These are phyloP conservation scores for Aphanoascus verrucosus DNA, from an alignment of 2,329 filamentous ascomycete species.

Conservation along the genomic window DNA sequence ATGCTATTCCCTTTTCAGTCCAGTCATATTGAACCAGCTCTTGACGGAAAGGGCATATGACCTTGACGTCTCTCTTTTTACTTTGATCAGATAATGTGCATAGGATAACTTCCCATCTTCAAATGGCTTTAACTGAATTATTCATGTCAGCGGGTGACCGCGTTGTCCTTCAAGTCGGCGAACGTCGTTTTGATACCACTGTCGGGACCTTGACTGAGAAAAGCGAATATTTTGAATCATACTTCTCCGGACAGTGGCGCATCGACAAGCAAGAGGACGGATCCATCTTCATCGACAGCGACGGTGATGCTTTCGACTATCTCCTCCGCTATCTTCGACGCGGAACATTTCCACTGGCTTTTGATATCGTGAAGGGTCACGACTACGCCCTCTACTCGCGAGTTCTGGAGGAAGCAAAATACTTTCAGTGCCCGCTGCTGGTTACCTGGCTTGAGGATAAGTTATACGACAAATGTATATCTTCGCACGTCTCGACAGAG, in stretches of 20 bases:
- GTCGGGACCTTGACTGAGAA: constrained; percentile 5
- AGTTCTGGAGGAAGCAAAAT: constrained; percentile 12
- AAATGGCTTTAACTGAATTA: too few species aligned
- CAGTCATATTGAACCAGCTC: too few species aligned
- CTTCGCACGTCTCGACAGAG: neutral
- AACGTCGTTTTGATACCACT: constrained; percentile 6
- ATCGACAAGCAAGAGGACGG: constrained; percentile 9
- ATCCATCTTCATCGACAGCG: constrained; percentile 12
- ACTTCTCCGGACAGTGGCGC: constrained; percentile 10
- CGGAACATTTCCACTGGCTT: constrained; percentile 11
- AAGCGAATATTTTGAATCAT: constrained; percentile 13
- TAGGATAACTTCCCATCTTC: too few species aligned
- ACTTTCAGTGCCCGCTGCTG: constrained; percentile 11
- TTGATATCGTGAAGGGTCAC: constrained; percentile 8
- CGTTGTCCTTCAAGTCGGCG: constrained; percentile 10
- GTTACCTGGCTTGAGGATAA: constrained; percentile 12
- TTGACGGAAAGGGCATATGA: too few species aligned
- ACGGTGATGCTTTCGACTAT: constrained; percentile 7
- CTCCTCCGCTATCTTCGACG: constrained; percentile 13
- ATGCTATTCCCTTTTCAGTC: too few species aligned
- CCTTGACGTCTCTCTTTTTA: too few species aligned
- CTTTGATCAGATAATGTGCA: too few species aligned
- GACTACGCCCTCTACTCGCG: constrained; percentile 10
- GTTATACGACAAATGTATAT: constrained; percentile 11
- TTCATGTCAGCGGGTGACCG: neutral